phyloP scores from a whole-genome alignment of 2,329 filamentous ascomycete genomes.

The Beauveria bassiana region DNA sequence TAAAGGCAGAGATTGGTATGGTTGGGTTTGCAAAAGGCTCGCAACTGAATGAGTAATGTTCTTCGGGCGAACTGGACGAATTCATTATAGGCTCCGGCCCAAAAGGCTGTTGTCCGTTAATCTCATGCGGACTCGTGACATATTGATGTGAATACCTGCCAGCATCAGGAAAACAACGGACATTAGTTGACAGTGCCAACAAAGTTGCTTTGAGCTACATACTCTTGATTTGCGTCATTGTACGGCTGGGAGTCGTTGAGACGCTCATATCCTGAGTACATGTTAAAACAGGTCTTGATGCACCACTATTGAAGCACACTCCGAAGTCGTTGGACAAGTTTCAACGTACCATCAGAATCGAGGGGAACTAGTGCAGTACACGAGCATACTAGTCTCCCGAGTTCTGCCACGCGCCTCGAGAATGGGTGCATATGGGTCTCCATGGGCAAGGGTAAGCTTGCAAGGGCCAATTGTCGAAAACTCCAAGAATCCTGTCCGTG shows the following conservation, averaged over 20 bases:
- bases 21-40: not conserved
- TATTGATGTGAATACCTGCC: conserved; percentile 1
- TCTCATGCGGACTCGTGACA: not conserved
- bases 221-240: not conserved
- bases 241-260: not conserved
- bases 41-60: not conserved
- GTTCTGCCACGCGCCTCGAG: not conserved
- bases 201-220: conserved; percentile 6
- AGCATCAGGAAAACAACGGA: not conserved
- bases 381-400: not conserved
- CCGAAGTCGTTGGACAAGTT: not conserved
- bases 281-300: not conserved
- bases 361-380: not conserved
- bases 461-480: not conserved
- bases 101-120: not conserved
- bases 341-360: conserved; percentile 1
- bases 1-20: not conserved
- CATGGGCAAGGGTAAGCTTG: not conserved
- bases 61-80: not conserved
- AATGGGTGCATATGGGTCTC: not conserved
- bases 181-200: conserved; percentile 1
- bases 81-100: not conserved
- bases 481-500: not conserved
- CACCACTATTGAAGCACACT: not conserved
- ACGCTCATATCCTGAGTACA: not conserved